phyloP scores from a whole-genome alignment of 345 rosid species.

The Punica granatum region DNA sequence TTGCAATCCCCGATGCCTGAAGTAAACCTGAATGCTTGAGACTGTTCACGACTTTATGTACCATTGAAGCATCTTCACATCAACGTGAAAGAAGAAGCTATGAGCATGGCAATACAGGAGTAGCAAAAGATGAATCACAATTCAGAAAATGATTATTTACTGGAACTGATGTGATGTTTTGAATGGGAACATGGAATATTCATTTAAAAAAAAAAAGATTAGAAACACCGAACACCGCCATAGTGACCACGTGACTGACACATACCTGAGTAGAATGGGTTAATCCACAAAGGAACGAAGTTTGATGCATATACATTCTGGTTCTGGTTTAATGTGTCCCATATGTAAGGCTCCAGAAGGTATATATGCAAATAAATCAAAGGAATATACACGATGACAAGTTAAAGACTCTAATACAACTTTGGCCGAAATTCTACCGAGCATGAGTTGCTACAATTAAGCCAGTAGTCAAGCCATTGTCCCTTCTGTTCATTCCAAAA shows the following conservation, averaged over 20 bases:
- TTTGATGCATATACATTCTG: slow-evolving; percentile 61
- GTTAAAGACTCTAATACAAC: neutral
- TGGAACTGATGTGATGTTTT: no score
- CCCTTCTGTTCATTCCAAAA: slow-evolving; percentile 26
- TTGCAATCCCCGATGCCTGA: slow-evolving; percentile 44
- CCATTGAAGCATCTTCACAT: slow-evolving; percentile 37
- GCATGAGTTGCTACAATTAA: slow-evolving; percentile 23
- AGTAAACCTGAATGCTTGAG: slow-evolving; percentile 52
- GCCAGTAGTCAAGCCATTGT: neutral
- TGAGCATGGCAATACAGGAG: neutral
- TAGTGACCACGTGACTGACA: neutral
- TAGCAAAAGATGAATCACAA: slow-evolving; percentile 18
- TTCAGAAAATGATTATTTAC: neutral
- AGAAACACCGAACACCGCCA: neutral
- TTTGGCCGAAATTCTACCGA: neutral
- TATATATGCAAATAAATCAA: no score
- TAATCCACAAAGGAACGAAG: slow-evolving; percentile 67
- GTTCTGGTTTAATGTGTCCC: slow-evolving; percentile 62
- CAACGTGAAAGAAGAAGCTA: slow-evolving; percentile 7
- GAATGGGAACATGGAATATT: no score
- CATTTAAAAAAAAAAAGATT: no score
- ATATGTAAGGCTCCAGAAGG: slow-evolving; percentile 38
- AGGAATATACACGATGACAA: no score
- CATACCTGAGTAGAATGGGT: slow-evolving; percentile 58
- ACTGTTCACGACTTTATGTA: slow-evolving; percentile 43